These are phyloP conservation scores for Phytophthora ohioensis DNA, from an alignment of 352 stramenopile species.

Conservation along the genomic window DNA sequence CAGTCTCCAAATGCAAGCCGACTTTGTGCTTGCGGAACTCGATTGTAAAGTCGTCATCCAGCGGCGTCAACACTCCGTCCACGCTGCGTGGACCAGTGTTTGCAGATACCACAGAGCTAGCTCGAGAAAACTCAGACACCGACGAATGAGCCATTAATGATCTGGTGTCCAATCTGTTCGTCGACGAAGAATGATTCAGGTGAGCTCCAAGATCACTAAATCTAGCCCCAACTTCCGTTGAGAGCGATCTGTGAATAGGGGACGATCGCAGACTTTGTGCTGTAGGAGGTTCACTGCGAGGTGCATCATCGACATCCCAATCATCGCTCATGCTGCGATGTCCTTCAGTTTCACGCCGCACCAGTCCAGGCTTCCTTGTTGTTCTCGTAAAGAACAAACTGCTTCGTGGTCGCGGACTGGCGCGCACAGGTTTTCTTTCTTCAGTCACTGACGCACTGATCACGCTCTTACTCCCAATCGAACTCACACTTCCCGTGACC, in stretches of 20 bases:
- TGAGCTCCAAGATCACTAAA: conserved; percentile 4
- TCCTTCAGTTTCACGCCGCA: conserved; percentile 27
- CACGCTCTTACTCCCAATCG: conserved; percentile 16
- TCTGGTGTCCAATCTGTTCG: conserved; percentile 20
- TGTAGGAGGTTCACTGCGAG: conserved; percentile 30
- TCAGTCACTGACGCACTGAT: conserved; percentile 28
- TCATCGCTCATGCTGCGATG: conserved; percentile 34
- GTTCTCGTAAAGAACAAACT: conserved; percentile 34
- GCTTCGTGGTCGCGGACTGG: conserved; percentile 20
- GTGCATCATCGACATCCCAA: conserved; percentile 26
- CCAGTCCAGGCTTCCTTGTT: conserved; percentile 28
- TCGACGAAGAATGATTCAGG: conserved; percentile 22
- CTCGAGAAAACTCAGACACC: conserved; percentile 25
- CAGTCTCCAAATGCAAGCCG: conserved; percentile 74
- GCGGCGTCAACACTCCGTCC: conserved; percentile 9
- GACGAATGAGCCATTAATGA: conserved; percentile 6
- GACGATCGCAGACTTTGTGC: conserved; percentile 14
- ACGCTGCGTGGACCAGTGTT: conserved; percentile 5
- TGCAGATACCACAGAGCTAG: conserved; percentile 14
- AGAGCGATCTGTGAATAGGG: conserved; percentile 14
- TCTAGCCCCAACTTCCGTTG: conserved; percentile 17
- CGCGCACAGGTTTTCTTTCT: conserved; percentile 29
- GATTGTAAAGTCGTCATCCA: conserved; percentile 63
- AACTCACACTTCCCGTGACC: conserved; percentile 18
- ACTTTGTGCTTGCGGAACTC: conserved; percentile 70